Conservation (phyloP, 2,329 filamentous ascomycete genomes). For the Exophiala sideris region DNA sequence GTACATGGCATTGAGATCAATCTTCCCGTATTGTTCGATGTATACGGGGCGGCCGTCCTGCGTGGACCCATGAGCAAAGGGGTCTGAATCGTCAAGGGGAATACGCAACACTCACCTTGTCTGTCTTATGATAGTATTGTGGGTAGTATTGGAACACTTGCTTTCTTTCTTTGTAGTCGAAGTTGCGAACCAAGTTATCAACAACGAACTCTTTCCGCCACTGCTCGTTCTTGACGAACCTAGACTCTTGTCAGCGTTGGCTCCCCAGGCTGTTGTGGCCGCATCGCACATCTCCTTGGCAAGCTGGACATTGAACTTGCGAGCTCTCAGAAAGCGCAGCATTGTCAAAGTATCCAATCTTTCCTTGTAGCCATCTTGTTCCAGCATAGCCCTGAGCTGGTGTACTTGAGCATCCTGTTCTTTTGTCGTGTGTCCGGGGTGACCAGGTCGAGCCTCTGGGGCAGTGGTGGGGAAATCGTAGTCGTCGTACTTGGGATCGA, state of each 20-base stretch:
- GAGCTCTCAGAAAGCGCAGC: slow-evolving; percentile 86
- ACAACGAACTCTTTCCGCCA: slow-evolving; percentile 87
- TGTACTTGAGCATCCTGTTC: slow-evolving; percentile 85
- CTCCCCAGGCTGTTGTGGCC: background rate
- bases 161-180: slow-evolving; percentile 82
- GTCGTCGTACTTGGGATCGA: slow-evolving; percentile 90
- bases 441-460: slow-evolving; percentile 66
- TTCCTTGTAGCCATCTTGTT: slow-evolving; percentile 76
- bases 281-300: slow-evolving; percentile 79
- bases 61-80: slow-evolving; percentile 2
- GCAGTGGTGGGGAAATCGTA: slow-evolving; percentile 87
- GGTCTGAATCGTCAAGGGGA: background rate
- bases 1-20: slow-evolving; percentile 84
- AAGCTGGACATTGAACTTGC: slow-evolving; percentile 86
- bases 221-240: slow-evolving; percentile 86
- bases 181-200: slow-evolving; percentile 73
- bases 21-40: slow-evolving; percentile 92
- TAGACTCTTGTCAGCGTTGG: slow-evolving; percentile 38
- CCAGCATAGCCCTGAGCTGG: slow-evolving; percentile 80
- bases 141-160: slow-evolving; percentile 89
- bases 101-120: slow-evolving; percentile 43
- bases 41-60: slow-evolving; percentile 96
- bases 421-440: slow-evolving; percentile 81
- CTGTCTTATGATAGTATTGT: slow-evolving; percentile 93
- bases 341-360: slow-evolving; percentile 89